Conservation (phyloP, 2,329 filamentous ascomycete species). For the Alternaria novae-zelandiae region DNA sequence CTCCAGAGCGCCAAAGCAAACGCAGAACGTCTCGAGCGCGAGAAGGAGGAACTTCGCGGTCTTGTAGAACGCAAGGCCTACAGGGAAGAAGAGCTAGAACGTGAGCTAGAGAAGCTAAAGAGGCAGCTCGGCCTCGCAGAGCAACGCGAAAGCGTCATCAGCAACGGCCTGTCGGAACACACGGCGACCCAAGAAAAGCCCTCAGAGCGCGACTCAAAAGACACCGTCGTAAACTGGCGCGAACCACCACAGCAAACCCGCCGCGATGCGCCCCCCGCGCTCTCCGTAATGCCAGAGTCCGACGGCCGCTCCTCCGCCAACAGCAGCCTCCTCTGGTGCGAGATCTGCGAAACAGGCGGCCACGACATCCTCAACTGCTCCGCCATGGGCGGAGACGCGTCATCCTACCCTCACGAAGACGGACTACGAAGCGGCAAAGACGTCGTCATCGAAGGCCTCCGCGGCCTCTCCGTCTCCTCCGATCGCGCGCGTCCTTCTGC, state of each 20-base stretch:
- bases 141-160: slow-evolving; percentile 62
- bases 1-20: slow-evolving; percentile 64
- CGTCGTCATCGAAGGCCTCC: slow-evolving; percentile 40
- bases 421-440: slow-evolving; percentile 35
- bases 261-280: slow-evolving; percentile 51
- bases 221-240: slow-evolving; percentile 67
- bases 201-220: slow-evolving; percentile 70
- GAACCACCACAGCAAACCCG: slow-evolving; percentile 31
- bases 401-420: slow-evolving; percentile 25
- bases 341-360: slow-evolving; percentile 90
- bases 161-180: slow-evolving; percentile 58
- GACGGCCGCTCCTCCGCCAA: slow-evolving; percentile 67
- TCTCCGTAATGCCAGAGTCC: slow-evolving; percentile 73
- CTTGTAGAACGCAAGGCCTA: slow-evolving; percentile 73
- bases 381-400: slow-evolving; percentile 73
- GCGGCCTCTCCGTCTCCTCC: slow-evolving; percentile 43
- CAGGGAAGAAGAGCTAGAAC: slow-evolving; percentile 85
- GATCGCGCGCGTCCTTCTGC: slow-evolving; percentile 36
- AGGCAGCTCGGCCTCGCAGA: slow-evolving; percentile 44
- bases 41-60: slow-evolving; percentile 77
- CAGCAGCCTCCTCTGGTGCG: slow-evolving; percentile 80
- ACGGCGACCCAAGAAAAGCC: slow-evolving; percentile 58
- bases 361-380: slow-evolving; percentile 95
- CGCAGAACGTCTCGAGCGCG: slow-evolving; percentile 76
- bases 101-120: slow-evolving; percentile 71